phyloP scores from a whole-genome alignment of 768 basidiomycete genomes.

The Mycena venus region DNA sequence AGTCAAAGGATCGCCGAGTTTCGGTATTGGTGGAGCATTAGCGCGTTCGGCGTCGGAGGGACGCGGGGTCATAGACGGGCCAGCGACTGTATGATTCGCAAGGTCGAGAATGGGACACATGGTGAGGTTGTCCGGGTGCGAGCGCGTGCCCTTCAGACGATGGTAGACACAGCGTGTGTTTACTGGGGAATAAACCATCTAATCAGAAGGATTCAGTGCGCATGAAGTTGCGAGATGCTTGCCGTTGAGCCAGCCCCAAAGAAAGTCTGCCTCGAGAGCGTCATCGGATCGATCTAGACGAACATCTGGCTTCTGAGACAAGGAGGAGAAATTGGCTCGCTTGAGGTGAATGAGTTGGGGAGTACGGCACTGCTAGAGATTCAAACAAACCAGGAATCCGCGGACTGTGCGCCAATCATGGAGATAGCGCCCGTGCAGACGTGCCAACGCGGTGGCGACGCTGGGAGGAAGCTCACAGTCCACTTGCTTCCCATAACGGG shows the following conservation, averaged over 20 bases:
- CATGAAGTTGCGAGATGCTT: conserved; percentile 44
- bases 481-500: conserved; percentile 59
- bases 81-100: conserved; percentile 77
- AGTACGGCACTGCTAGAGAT: not conserved
- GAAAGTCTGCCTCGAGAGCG: conserved; percentile 60
- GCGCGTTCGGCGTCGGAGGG: conserved; percentile 51
- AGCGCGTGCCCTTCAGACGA: conserved; percentile 61
- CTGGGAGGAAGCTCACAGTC: conserved; percentile 59
- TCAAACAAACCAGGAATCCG: conserved; percentile 69
- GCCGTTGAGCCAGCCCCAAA: conserved; percentile 96
- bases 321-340: conserved; percentile 27
- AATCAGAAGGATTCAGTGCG: conserved; percentile 24
- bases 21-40: conserved; percentile 49
- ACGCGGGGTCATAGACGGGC: conserved; percentile 59
- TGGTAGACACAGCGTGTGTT: conserved; percentile 93
- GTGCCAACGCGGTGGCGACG: conserved; percentile 54
- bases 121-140: conserved; percentile 83
- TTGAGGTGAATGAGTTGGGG: conserved; percentile 20
- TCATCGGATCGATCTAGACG: conserved; percentile 24
- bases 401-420: conserved; percentile 70
- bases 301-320: conserved; percentile 12
- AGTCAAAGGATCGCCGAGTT: conserved; percentile 60
- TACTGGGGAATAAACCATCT: conserved; percentile 69
- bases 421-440: conserved; percentile 62
- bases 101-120: conserved; percentile 93